Percentiles rank a stretch among this genome's conserved stretches.
Evolutionary conservation across 257 asterid species (phyloP).

Genomic region (Solanum sejunctum): DNA sequence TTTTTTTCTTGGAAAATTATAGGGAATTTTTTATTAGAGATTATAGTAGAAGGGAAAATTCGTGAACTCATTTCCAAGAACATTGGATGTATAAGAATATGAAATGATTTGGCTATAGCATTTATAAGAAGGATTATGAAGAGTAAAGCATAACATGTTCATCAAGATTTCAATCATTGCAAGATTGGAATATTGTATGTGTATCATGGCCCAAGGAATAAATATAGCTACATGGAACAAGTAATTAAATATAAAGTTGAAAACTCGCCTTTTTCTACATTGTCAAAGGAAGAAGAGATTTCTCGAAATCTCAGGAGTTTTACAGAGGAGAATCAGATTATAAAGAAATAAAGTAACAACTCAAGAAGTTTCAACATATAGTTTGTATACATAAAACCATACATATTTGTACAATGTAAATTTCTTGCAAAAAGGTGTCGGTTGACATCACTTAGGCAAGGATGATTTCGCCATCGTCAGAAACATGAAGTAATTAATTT

Average conservation of each 20-base stretch:
- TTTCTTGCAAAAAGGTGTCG: not conserved
- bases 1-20: slow-evolving; percentile 1
- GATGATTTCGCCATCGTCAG: not conserved
- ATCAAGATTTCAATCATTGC: not conserved
- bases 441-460: not conserved
- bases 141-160: not conserved
- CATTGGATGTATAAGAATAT: not conserved
- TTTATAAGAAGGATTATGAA: not conserved
- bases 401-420: not conserved
- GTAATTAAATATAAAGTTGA: not conserved
- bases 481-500: not conserved
- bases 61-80: slow-evolving; percentile 8
- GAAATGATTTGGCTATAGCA: not conserved
- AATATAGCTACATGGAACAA: not conserved
- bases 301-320: fast-evolving
- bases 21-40: not conserved
- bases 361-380: too few species aligned
- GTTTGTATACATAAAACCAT: not conserved
- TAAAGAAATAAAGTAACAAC: not conserved
- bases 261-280: not conserved
- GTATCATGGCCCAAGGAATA: not conserved
- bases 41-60: not conserved
- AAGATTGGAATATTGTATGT: not conserved
- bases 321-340: not conserved
- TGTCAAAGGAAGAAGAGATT: not conserved